Conservation (phyloP, 768 basidiomycete genomes). For the Thelephora ganbajun region DNA sequence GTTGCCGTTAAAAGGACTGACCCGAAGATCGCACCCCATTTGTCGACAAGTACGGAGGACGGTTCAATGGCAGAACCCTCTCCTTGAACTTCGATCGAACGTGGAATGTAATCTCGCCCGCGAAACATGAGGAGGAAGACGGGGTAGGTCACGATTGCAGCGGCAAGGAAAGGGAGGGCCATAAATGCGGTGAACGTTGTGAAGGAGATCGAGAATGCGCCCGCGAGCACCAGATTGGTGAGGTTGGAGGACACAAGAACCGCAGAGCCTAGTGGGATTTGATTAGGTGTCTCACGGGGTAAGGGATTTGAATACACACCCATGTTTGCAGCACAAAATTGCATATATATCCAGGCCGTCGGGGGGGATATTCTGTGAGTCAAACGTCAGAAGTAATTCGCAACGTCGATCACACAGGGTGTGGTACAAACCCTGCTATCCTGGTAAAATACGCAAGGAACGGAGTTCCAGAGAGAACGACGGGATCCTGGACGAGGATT, state of each 20-base stretch:
- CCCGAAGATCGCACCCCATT: constrained; percentile 61
- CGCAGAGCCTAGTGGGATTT: constrained; percentile 24
- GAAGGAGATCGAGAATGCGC: constrained; percentile 70
- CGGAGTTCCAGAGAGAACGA: constrained; percentile 83
- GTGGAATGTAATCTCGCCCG: constrained; percentile 37
- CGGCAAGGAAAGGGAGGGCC: constrained; percentile 64
- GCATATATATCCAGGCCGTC: constrained; percentile 56
- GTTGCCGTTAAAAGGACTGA: constrained; percentile 49
- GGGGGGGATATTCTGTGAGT: constrained; percentile 23
- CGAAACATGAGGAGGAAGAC: constrained; percentile 39
- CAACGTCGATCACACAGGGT: not conserved
- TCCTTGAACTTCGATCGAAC: constrained; percentile 21
- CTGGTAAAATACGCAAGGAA: constrained; percentile 84
- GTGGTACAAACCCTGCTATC: constrained; percentile 28
- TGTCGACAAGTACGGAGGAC: constrained; percentile 57
- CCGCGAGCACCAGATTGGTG: constrained; percentile 87
- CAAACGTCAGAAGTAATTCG: not conserved
- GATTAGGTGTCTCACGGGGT: not conserved
- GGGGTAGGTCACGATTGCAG: constrained; percentile 47
- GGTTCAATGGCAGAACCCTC: constrained; percentile 19
- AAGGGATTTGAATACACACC: constrained; percentile 27
- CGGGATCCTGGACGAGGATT: constrained; percentile 43
- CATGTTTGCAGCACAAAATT: constrained; percentile 71
- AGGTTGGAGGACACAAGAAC: constrained; percentile 77
- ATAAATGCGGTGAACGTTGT: constrained; percentile 72